Conservation (phyloP, 208 protist genomes). For the Leishmania lainsoni region DNA sequence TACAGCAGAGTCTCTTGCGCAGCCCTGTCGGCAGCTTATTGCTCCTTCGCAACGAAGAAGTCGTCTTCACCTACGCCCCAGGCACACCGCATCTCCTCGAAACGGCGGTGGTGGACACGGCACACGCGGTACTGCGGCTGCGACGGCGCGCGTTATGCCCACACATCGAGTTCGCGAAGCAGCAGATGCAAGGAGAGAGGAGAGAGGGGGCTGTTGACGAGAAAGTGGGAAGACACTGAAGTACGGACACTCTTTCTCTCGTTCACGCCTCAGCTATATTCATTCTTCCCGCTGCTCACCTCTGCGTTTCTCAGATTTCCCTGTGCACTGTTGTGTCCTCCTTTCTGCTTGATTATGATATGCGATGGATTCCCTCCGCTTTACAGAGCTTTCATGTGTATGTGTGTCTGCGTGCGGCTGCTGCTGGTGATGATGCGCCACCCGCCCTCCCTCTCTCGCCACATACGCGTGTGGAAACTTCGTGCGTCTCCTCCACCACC, state of each 20-base stretch:
- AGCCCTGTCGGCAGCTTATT: constrained; percentile 52
- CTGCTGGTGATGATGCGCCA: too few relatives aligned
- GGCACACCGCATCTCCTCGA: constrained; percentile 32
- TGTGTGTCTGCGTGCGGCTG: too few relatives aligned
- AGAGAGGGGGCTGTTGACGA: not conserved
- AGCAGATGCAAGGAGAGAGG: not conserved
- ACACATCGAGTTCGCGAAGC: not conserved
- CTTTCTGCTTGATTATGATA: too few relatives aligned
- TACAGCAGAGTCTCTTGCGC: constrained; percentile 47
- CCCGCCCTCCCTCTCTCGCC: not conserved
- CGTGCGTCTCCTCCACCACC: not conserved
- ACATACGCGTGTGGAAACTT: not conserved
- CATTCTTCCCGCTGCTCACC: not conserved
- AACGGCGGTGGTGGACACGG: constrained; percentile 17
- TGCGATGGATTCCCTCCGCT: too few relatives aligned
- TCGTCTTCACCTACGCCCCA: constrained; percentile 48
- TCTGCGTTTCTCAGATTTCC: too few relatives aligned
- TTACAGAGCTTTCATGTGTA: too few relatives aligned
- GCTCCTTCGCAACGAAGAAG: constrained; percentile 27
- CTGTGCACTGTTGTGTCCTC: too few relatives aligned
- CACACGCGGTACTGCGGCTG: constrained; percentile 42
- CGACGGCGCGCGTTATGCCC: not conserved
- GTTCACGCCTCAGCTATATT: not conserved
- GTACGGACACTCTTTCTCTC: not conserved
- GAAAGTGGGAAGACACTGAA: not conserved